Evolutionary conservation across 768 basidiomycete genomes (phyloP).

Genomic region (Collybiopsis luxurians): DNA sequence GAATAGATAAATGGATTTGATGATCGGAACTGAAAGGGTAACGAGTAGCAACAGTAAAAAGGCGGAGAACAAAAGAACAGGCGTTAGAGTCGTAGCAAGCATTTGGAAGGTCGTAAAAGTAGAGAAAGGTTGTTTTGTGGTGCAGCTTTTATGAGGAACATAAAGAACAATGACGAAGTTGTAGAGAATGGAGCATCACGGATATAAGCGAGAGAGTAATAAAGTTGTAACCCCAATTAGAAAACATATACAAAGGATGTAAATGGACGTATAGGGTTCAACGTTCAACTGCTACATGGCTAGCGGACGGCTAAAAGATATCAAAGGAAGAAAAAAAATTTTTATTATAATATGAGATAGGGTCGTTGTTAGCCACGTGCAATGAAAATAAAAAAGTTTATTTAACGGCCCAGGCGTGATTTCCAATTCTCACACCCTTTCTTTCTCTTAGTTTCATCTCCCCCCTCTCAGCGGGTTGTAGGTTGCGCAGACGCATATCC

Average conservation of each 20-base stretch:
- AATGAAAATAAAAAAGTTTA: conserved; percentile 22
- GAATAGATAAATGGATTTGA: conserved; percentile 36
- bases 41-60: conserved; percentile 63
- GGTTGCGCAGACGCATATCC: conserved; percentile 55
- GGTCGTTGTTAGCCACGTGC: too few species aligned
- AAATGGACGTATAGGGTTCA: too few species aligned
- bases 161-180: conserved; percentile 10
- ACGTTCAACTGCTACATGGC: too few species aligned
- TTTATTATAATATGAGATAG: too few species aligned
- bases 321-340: neutral
- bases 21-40: conserved; percentile 60
- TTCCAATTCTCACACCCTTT: conserved; percentile 46
- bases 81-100: conserved; percentile 26
- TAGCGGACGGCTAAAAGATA: too few species aligned
- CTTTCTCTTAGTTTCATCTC: conserved; percentile 53
- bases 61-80: conserved; percentile 46
- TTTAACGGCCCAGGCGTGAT: conserved; percentile 29
- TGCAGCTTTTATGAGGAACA: neutral
- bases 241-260: too few species aligned
- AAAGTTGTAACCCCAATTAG: too few species aligned
- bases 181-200: too few species aligned
- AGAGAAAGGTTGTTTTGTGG: neutral
- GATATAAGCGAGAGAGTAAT: too few species aligned
- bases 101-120: conserved; percentile 10
- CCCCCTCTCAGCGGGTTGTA: conserved; percentile 44